These are phyloP conservation scores for Camellia oleifera DNA, from an alignment of 179 eudicot species.

Conservation along the genomic window DNA sequence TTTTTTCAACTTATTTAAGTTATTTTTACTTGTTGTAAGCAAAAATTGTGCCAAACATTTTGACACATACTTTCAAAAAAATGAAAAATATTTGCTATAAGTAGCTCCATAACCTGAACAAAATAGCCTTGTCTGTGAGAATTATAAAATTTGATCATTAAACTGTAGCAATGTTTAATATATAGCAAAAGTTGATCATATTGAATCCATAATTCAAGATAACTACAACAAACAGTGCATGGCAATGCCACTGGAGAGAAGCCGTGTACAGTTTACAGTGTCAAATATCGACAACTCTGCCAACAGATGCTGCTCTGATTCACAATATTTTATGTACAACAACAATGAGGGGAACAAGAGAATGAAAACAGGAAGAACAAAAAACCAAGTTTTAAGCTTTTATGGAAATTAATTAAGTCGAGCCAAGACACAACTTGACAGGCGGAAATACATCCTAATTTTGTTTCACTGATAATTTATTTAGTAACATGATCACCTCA, in stretches of 20 bases:
- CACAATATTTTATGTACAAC: constrained; percentile 9
- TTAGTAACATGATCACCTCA: background rate
- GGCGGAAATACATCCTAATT: background rate
- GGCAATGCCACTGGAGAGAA: no score
- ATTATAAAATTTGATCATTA: no score
- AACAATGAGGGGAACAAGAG: background rate
- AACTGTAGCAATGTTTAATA: no score
- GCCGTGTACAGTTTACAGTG: no score
- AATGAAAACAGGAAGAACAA: background rate
- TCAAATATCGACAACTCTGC: background rate
- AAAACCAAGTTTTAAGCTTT: background rate
- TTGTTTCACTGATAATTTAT: background rate
- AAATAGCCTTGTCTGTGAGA: no score
- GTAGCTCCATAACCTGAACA: no score
- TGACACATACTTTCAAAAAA: no score
- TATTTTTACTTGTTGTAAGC: no score
- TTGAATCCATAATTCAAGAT: background rate
- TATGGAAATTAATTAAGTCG: background rate
- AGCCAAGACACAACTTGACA: background rate
- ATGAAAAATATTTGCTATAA: no score
- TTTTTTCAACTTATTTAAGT: no score
- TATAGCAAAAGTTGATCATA: background rate
- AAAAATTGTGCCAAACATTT: no score
- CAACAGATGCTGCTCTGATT: constrained; percentile 12
- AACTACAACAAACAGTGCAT: no score